A percentile compares a stretch with the other conserved stretches of the same genome.
Evolutionary conservation across 148 eudicot species (phyloP).

Genomic region (Fagopyrum homotropicum): DNA sequence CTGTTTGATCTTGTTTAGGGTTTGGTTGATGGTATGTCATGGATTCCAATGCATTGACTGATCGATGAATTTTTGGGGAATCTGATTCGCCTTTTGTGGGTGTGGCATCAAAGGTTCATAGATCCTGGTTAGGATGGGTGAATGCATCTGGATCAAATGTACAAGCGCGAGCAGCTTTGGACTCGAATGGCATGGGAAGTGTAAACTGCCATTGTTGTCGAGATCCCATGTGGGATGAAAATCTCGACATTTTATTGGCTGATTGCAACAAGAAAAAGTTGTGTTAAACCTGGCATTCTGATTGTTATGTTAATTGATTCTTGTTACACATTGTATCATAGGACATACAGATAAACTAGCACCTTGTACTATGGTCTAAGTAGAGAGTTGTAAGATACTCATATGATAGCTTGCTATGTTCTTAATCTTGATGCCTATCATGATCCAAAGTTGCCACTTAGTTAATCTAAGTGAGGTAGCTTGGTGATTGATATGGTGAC

Average conservation of each 20-base stretch:
- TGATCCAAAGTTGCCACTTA: too few relatives aligned
- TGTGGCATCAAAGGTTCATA: neutral
- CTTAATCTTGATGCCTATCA: too few relatives aligned
- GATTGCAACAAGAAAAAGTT: neutral
- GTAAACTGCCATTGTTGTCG: slow-evolving; percentile 7
- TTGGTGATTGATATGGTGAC: too few relatives aligned
- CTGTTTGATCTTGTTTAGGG: slow-evolving; percentile 55
- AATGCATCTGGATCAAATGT: neutral
- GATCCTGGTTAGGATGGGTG: neutral
- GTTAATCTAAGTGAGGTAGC: too few relatives aligned
- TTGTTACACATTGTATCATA: neutral
- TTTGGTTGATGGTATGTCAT: slow-evolving; percentile 62
- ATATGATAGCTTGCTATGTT: too few relatives aligned
- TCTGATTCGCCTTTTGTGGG: neutral
- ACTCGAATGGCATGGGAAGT: neutral
- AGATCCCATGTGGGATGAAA: neutral
- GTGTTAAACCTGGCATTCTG: slow-evolving; percentile 5
- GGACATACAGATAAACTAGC: too few relatives aligned
- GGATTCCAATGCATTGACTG: slow-evolving; percentile 59
- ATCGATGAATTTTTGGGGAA: slow-evolving; percentile 17
- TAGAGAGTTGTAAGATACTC: too few relatives aligned
- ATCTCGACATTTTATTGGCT: neutral
- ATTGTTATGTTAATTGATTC: neutral
- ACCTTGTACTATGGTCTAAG: too few relatives aligned
- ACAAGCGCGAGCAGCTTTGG: neutral